Base-by-base conservation (phyloP, 2,329 filamentous ascomycete genomes). In the Diaporthe sp. region DNA sequence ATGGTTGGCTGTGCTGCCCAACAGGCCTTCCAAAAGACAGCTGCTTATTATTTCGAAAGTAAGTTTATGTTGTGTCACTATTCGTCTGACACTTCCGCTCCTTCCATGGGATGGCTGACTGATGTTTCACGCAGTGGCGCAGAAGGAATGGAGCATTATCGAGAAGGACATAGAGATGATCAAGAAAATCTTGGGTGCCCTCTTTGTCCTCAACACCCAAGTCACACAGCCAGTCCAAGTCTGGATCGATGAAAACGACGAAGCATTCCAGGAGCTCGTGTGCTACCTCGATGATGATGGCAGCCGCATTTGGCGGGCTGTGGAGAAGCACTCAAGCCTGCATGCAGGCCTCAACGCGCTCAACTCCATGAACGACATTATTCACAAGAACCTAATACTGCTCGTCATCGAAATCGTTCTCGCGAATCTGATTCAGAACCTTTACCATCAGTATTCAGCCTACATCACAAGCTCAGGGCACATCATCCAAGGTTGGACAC, bases 401-500 rank as follows among this genome's bases (percentile, higher is more conserved):
- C 0, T 32, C 1, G 9, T 63, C 10, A n/a, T 63, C 25, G 53
- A 63, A 8, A 19, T 51, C 4, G n/a, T 73, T 27, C 10, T 73
- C 39, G 35, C 9, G 0, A n/a, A 27, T 4, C 5, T 73, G 3
- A 27, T 73, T 6, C 17, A 35, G n/a, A 47, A 30, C 19, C 30
- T 73, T 4, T 39, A 61, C 17, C 19, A 37, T 5, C 8, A 70
- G 2, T 73, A 47, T 17, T 4, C 51, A 8, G 25, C 66, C 4
- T 73, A 58, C 25, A 70, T 73, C 72, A 37, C 72, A 3, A 69
- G 63, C 35, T 10, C 32, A n/a, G 72, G 72, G n/a, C 32, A 56
- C 25, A 44, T 73, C n/a, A 47, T 42, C 15, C 63, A 70, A 15
- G 72, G 72, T 30, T 73, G 72, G 72, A 73, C 72, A 39, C 65